A percentile compares a stretch with the other conserved stretches of the same genome.
Conservation (phyloP, 257 asterid genomes). For the Pogostemon cablin region DNA sequence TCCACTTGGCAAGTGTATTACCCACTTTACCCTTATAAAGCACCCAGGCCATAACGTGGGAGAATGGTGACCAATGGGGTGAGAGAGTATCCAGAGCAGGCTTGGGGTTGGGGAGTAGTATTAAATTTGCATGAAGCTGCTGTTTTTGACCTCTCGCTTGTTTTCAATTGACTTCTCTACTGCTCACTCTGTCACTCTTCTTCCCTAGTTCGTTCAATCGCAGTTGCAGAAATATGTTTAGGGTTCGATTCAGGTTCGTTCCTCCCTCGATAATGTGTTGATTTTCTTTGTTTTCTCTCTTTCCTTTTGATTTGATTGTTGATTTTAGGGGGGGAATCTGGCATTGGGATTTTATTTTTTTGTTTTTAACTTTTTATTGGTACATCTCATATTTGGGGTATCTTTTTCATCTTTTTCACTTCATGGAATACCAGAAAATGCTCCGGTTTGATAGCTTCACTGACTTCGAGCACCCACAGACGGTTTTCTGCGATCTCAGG, state of each 20-base stretch:
- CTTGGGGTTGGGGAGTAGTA: not conserved
- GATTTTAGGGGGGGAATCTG: conserved; percentile 20
- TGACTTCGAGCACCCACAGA: conserved; percentile 31
- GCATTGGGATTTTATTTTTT: conserved; percentile 20
- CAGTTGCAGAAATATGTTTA: conserved; percentile 38
- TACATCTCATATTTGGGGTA: not conserved
- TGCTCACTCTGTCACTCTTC: not conserved
- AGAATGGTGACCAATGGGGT: conserved; percentile 31
- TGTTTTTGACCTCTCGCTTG: conserved; percentile 7
- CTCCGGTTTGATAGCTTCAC: conserved; percentile 29
- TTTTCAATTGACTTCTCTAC: not conserved
- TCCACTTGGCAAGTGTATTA: conserved; percentile 6
- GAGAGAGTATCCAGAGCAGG: conserved; percentile 26
- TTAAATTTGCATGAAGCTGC: conserved; percentile 33
- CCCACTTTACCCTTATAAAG: conserved; percentile 1
- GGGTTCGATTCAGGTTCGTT: conserved; percentile 45
- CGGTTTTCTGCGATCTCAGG: conserved; percentile 38
- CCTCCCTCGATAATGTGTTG: conserved; percentile 7
- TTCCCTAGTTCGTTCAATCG: not conserved
- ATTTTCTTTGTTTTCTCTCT: not conserved
- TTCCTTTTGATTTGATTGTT: not conserved
- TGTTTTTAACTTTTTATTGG: not conserved
- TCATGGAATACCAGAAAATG: conserved; percentile 31
- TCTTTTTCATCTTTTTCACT: not conserved
- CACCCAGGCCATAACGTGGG: not conserved